Evolutionary conservation across 1,284 basidiomycete species (phyloP), one percentile per base, ranked within the genome.

Genomic region (Cutaneotrichosporon mucoides): DNA sequence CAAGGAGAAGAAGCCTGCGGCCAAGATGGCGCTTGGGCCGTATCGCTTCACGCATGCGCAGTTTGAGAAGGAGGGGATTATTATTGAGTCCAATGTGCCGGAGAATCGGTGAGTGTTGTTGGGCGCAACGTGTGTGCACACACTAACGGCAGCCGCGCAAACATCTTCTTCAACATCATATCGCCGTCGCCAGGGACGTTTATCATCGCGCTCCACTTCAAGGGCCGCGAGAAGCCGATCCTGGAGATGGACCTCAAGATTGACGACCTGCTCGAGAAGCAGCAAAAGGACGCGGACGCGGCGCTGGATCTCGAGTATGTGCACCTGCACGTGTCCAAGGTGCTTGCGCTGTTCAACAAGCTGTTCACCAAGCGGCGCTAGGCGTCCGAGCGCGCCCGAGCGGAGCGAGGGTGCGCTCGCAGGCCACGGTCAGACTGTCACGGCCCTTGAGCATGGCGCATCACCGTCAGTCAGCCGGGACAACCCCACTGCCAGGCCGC

Each of bases 191-290:
- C 96, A 0, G 96, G 96, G 46, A 97, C 96, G 9, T 99, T 98
- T 78, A 92, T 99, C 76, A 99, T 99, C 67, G 94, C 95, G 7
- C 81, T 99, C 55, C 94, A 98, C 79, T 99, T 98, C 82, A 97
- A 97, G 79, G 94, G 94, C 41, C 85, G 96, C n/a, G 94, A 98
- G 73, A 97, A 97, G 81, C 93, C 96, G 15, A 98, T 99, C 68
- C 83, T 99, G 49, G 96, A 99, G 83, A 99, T 99, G 94, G 96
- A 99, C 79, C 84, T 99, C 62, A 99, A 98, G 82, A 96, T 99
- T 72, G 96, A 99, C 79, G 96, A 99, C 80, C 79, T 99, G 66
- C 82, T 99, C 70, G 94, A 99, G 79, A 96, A 94, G 87, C 76
- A 96, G 90, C 95, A 98, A 88, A 96, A 97, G 81, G 94, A 99